These are phyloP conservation scores for Margaritispora aquatica DNA, from an alignment of 495 filamentous ascomycete genomes.

Conservation along the genomic window DNA sequence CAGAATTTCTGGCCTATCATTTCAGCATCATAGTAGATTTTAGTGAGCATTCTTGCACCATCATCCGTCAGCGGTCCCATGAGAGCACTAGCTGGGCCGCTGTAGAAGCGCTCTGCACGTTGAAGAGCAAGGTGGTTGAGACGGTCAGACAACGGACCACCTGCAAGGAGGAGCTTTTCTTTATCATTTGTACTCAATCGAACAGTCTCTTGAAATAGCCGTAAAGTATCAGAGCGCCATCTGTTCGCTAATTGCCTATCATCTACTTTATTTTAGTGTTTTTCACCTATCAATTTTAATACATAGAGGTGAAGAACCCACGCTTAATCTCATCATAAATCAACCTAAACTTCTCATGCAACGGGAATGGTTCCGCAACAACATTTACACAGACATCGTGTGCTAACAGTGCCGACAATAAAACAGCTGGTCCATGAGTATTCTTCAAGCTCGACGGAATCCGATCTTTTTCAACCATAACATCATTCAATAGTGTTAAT, in stretches of 20 bases:
- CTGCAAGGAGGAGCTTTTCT: too few species aligned
- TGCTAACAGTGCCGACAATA: background rate
- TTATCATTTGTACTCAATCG: too few species aligned
- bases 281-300: background rate
- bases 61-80: background rate
- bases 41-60: background rate
- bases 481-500: background rate
- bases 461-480: background rate
- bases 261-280: background rate
- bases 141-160: background rate
- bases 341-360: background rate
- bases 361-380: background rate
- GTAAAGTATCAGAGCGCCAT: background rate
- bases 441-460: background rate
- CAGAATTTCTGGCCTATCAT: background rate
- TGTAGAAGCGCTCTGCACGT: background rate
- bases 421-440: background rate
- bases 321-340: background rate
- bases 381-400: background rate
- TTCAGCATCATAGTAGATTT: background rate
- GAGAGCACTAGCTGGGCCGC: background rate
- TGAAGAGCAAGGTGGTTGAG: background rate
- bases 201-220: too few species aligned
- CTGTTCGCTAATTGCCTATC: too few species aligned
- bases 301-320: background rate